Evolutionary conservation across 768 basidiomycete species (phyloP), one percentile per base, ranked within the genome.

Genomic region (Lactarius pseudohatsudake): DNA sequence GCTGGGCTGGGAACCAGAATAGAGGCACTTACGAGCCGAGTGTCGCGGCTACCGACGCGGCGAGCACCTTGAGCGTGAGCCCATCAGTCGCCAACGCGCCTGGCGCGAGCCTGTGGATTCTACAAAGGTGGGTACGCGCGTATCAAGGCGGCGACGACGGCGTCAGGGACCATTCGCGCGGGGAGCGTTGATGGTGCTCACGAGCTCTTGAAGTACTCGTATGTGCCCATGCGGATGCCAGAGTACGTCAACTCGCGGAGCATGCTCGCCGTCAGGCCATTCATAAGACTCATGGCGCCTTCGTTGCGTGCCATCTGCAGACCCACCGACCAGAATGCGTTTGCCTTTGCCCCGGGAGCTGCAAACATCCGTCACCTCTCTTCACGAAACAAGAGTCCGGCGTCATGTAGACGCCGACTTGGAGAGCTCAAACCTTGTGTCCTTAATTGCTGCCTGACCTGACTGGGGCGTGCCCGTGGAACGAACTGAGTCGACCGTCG

Each of bases 141-240:
- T 2, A 7, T 8, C 10, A 8, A 4, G 38, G 40, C 47, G 40
- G 47, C 50, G 50, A 10, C 28, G 30, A 8, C 20, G 15, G 18
- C 18, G 32, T 56, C 50, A 53, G 22, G 22, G 22, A 53, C 22
- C 22, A 5, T 22, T 15, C 6, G 6, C 22, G 22, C 13, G 2
- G 22, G 22, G 26, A 26, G 55, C 30, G 20, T 30, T 6, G 18
- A 34, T 20, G 32, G 28, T 10, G 71, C 76, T 30, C 38, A 78
- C 76, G 67, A 70, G 68, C 77, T 76, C 66, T 78, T 78, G 74
- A 77, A 78, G 69, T 69, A 75, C 68, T 78, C 77, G 66, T 78
- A 78, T 36, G 77, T 72, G 26, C 77, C 77, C 45, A 78, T 71
- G 13, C 77, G 71, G 38, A 77, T 64, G 22, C 76, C 76, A 1